A percentile compares a stretch with the other conserved stretches of the same genome.
Conservation (phyloP, 202 grass and related monocot genomes). For the Musa balbisiana region DNA sequence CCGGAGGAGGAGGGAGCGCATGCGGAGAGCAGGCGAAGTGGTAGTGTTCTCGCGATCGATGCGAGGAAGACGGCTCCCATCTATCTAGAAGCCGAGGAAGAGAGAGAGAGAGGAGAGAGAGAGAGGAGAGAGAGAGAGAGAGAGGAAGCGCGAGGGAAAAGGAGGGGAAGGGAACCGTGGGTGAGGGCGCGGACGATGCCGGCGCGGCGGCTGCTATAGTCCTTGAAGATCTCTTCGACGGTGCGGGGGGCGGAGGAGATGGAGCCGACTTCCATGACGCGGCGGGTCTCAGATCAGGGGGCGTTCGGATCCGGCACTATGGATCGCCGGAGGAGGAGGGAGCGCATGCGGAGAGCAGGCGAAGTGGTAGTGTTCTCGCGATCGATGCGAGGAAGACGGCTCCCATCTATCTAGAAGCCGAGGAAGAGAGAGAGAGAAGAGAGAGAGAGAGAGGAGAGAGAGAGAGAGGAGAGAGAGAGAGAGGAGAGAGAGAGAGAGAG, state of each 20-base stretch:
- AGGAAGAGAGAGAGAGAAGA: no score
- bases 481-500: no score
- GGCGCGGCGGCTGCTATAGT: conserved; percentile 52
- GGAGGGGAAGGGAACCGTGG: conserved; percentile 24
- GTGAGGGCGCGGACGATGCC: conserved; percentile 75
- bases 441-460: no score
- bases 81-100: no score
- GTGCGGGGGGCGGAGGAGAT: conserved; percentile 47
- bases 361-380: not conserved
- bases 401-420: no score
- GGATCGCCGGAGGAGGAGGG: not conserved
- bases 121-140: no score
- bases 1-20: not conserved
- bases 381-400: not conserved
- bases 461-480: no score
- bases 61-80: no score
- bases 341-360: not conserved
- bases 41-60: not conserved
- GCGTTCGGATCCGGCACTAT: conserved; percentile 1
- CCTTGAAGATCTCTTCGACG: conserved; percentile 78
- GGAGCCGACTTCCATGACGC: conserved; percentile 44
- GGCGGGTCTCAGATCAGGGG: not conserved
- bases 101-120: no score
- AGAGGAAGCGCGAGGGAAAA: no score
- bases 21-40: not conserved